Percentiles rank a stretch among this genome's conserved stretches.
phyloP scores from a whole-genome alignment of 257 asterid genomes.

The Ballota nigra region DNA sequence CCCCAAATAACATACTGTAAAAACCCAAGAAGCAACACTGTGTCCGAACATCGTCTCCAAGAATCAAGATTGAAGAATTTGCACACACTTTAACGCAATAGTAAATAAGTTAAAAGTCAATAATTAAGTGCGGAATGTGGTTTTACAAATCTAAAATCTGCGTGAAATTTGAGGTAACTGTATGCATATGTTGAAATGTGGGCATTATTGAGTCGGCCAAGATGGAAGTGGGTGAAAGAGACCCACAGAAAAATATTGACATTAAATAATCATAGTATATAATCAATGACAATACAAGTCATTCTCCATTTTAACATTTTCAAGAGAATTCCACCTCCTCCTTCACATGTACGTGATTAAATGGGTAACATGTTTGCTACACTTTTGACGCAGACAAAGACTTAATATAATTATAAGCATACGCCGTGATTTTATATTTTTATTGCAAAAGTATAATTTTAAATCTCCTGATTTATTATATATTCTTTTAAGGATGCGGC shows the following conservation, averaged over 20 bases:
- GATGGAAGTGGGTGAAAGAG: neutral
- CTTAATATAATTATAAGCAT: neutral
- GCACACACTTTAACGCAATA: neutral
- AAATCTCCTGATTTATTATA: no score
- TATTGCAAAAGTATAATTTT: no score
- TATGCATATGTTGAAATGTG: neutral
- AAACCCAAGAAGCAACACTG: slow-evolving; percentile 26
- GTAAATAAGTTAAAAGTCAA: neutral
- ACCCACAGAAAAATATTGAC: neutral
- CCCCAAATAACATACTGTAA: slow-evolving; percentile 22
- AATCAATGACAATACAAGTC: neutral
- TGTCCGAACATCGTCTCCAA: slow-evolving; percentile 26
- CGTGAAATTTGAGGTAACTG: neutral
- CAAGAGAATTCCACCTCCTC: neutral
- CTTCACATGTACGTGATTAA: neutral
- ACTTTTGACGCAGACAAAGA: neutral
- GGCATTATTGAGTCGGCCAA: slow-evolving; percentile 5
- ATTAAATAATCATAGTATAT: neutral
- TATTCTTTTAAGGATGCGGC: no score
- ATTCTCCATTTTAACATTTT: neutral
- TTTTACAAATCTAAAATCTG: neutral
- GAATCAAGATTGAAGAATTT: slow-evolving; percentile 16
- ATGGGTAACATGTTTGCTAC: neutral
- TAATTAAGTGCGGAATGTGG: neutral
- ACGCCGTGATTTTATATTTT: neutral